Percentiles rank a stretch among this genome's conserved stretches.
These are phyloP conservation scores for Cyberlindnera xylosilytica DNA, from an alignment of 805 yeast genomes.

Conservation along the genomic window DNA sequence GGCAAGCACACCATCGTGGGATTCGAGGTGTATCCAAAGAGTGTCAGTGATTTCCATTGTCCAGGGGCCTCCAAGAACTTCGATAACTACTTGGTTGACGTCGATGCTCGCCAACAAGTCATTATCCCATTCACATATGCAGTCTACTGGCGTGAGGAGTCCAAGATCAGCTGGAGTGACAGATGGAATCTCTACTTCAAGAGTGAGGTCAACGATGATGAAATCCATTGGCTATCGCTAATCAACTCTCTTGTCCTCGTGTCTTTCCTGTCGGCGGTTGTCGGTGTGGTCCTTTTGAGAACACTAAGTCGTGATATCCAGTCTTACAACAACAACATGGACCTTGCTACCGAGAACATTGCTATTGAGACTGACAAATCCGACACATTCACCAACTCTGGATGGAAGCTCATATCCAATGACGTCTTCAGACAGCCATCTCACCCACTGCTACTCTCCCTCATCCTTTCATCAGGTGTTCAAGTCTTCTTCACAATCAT, in stretches of 20 bases:
- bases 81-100: conserved; percentile 51
- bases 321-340: conserved; percentile 30
- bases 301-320: conserved; percentile 52
- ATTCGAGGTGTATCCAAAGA: conserved; percentile 84
- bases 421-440: conserved; percentile 56
- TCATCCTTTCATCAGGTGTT: conserved; percentile 69
- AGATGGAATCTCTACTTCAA: conserved; percentile 74
- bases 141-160: conserved; percentile 85
- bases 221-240: conserved; percentile 76
- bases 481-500: conserved; percentile 65
- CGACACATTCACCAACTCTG: conserved; percentile 29
- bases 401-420: conserved; percentile 53
- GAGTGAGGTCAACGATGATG: conserved; percentile 45
- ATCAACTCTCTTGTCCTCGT: conserved; percentile 69
- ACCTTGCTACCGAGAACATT: conserved; percentile 23
- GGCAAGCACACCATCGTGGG: conserved; percentile 68
- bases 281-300: conserved; percentile 58
- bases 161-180: conserved; percentile 55
- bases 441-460: conserved; percentile 45
- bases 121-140: conserved; percentile 78
- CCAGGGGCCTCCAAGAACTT: conserved; percentile 69
- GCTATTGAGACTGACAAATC: conserved; percentile 26
- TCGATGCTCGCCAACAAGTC: conserved; percentile 36
- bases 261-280: conserved; percentile 56
- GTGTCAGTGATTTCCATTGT: conserved; percentile 64